Conservation (phyloP, 176 grass and related monocot species). For the barley (Hordeum vulgare) region DNA sequence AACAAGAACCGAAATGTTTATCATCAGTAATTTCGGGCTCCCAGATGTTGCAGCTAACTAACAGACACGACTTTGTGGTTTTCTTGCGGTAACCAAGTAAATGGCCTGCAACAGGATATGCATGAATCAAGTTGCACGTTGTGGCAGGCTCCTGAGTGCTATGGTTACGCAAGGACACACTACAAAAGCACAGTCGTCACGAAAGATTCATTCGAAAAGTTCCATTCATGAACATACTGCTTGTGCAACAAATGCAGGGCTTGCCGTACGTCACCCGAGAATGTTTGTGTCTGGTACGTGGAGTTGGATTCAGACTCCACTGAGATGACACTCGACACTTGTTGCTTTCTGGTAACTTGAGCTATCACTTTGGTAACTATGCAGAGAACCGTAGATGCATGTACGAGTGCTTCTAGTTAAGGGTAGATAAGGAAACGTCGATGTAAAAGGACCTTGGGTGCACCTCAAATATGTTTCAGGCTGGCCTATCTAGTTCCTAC, state of each 20-base stretch:
- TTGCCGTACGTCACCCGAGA: background rate
- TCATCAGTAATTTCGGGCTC: background rate
- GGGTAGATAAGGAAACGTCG: background rate
- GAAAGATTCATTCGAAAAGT: constrained; percentile 20
- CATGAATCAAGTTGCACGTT: background rate
- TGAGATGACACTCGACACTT: background rate
- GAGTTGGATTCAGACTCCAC: constrained; percentile 28
- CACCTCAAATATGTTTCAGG: background rate
- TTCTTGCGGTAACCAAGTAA: constrained; percentile 11
- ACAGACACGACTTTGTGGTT: background rate
- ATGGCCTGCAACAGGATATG: background rate
- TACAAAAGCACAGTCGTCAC: background rate
- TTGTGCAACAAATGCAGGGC: background rate
- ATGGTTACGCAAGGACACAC: constrained; percentile 7
- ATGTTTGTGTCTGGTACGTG: constrained; percentile 1
- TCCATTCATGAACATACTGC: background rate
- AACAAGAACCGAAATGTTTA: too few relatives aligned
- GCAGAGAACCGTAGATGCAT: background rate
- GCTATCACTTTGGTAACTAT: background rate
- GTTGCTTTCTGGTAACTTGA: constrained; percentile 20
- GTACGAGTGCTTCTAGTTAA: background rate
- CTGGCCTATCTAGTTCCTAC: background rate
- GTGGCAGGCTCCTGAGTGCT: background rate
- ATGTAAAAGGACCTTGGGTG: background rate
- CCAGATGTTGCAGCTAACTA: background rate